A percentile compares a stretch with the other conserved stretches of the same genome.
These are phyloP conservation scores for Ophiosphaerella herpotricha DNA, from an alignment of 2,329 filamentous ascomycete species.

Conservation along the genomic window DNA sequence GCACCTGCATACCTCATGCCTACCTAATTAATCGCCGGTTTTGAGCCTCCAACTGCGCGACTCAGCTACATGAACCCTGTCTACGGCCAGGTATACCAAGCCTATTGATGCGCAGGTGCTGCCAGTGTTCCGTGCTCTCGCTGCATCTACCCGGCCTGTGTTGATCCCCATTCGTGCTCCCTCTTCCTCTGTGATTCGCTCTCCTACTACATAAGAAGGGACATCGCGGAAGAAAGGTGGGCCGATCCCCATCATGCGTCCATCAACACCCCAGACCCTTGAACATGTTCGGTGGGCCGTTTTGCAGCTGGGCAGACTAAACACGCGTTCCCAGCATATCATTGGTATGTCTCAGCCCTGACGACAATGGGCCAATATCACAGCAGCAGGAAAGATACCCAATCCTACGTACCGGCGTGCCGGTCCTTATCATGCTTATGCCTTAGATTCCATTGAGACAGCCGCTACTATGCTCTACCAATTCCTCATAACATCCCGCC, in stretches of 20 bases:
- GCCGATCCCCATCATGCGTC: not conserved
- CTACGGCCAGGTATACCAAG: too few species aligned
- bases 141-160: too few species aligned
- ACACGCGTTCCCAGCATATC: too few species aligned
- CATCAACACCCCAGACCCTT: not conserved
- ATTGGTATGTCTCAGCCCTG: not conserved
- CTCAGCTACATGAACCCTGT: not conserved
- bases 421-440: not conserved
- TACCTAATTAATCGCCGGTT: not conserved
- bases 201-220: too few species aligned
- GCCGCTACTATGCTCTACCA: not conserved
- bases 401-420: not conserved
- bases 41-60: not conserved
- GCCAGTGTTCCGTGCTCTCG: too few species aligned
- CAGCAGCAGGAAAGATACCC: too few species aligned
- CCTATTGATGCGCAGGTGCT: too few species aligned
- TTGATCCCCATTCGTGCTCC: too few species aligned
- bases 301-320: not conserved
- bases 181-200: too few species aligned
- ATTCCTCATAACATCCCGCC: not conserved
- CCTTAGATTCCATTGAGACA: not conserved
- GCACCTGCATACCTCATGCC: not conserved
- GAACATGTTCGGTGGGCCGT: conserved; percentile 1
- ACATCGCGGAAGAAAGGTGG: too few species aligned
- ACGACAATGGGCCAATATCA: too few species aligned